Evolutionary conservation across 2,329 filamentous ascomycete genomes (phyloP).

Genomic region (Colletotrichum horii): DNA sequence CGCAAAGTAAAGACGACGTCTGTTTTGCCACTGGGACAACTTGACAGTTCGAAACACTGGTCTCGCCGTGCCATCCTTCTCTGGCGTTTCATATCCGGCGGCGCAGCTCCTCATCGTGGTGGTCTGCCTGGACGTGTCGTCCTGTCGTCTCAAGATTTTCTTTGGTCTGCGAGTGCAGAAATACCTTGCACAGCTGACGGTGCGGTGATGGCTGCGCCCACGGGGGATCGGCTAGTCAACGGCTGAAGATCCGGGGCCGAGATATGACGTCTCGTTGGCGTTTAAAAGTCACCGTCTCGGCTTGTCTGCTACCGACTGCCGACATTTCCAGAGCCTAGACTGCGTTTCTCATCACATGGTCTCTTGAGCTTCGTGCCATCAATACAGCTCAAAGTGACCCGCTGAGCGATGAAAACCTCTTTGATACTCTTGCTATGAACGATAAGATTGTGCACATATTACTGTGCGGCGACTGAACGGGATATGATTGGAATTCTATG

Average conservation of each 20-base stretch:
- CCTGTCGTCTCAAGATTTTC: not conserved
- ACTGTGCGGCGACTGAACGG: not conserved
- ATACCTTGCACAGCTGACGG: not conserved
- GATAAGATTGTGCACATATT: not conserved
- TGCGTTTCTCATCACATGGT: not conserved
- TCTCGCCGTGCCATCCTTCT: not conserved
- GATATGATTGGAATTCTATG: not conserved
- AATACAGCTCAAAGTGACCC: not conserved
- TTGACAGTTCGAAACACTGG: slow-evolving; percentile 1
- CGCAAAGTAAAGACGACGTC: not conserved
- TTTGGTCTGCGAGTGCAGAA: not conserved
- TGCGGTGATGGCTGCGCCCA: not conserved
- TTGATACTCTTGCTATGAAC: not conserved
- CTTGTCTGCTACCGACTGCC: not conserved
- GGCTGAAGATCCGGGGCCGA: not conserved
- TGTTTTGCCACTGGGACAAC: not conserved
- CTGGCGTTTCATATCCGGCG: not conserved
- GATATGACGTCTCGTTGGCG: not conserved
- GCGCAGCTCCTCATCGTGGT: not conserved
- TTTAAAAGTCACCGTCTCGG: not conserved
- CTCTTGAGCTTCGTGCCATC: not conserved
- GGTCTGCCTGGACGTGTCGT: not conserved
- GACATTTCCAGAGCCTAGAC: not conserved
- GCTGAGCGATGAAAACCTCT: not conserved
- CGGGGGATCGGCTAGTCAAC: not conserved